Evolutionary conservation across 805 yeast species (phyloP).

Genomic region (Kazachstania kunashirensis): DNA sequence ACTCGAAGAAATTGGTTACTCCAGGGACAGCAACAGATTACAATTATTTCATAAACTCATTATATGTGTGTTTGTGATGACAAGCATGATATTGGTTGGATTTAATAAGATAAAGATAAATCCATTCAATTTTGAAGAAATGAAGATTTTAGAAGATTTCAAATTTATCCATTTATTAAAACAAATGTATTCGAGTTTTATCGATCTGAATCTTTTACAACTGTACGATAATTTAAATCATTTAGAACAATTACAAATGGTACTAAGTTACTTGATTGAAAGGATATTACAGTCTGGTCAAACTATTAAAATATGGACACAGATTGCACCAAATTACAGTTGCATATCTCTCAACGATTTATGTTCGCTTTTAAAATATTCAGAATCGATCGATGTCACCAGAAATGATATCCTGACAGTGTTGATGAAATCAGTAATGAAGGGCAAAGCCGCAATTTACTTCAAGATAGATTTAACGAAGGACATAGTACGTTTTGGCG

Average conservation of each 20-base stretch:
- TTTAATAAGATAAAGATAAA: slow-evolving; percentile 10
- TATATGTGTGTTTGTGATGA: slow-evolving; percentile 17
- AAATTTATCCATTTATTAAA: slow-evolving; percentile 10
- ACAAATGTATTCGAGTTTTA: slow-evolving; percentile 11
- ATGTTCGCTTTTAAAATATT: slow-evolving; percentile 11
- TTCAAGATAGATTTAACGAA: slow-evolving; percentile 24
- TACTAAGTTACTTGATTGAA: slow-evolving; percentile 7
- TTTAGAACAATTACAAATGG: slow-evolving; percentile 1
- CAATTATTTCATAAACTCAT: slow-evolving; percentile 15
- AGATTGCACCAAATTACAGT: slow-evolving; percentile 22
- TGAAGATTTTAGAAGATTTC: slow-evolving; percentile 12
- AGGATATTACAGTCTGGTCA: slow-evolving; percentile 13
- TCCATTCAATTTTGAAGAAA: slow-evolving; percentile 27
- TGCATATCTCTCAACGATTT: slow-evolving; percentile 23
- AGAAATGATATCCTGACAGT: slow-evolving; percentile 22
- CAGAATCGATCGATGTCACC: slow-evolving; percentile 5
- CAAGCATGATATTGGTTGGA: slow-evolving; percentile 15
- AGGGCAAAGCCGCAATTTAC: slow-evolving; percentile 18
- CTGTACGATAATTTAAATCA: slow-evolving; percentile 9
- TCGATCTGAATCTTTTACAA: slow-evolving; percentile 8
- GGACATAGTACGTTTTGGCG: slow-evolving; percentile 24
- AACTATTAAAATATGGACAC: slow-evolving; percentile 19
- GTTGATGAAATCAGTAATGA: slow-evolving; percentile 23
- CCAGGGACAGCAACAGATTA: neutral
- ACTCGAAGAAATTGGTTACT: slow-evolving; percentile 13